Conservation (phyloP, 768 basidiomycete genomes). For the Leucocoprinus leucothites region DNA sequence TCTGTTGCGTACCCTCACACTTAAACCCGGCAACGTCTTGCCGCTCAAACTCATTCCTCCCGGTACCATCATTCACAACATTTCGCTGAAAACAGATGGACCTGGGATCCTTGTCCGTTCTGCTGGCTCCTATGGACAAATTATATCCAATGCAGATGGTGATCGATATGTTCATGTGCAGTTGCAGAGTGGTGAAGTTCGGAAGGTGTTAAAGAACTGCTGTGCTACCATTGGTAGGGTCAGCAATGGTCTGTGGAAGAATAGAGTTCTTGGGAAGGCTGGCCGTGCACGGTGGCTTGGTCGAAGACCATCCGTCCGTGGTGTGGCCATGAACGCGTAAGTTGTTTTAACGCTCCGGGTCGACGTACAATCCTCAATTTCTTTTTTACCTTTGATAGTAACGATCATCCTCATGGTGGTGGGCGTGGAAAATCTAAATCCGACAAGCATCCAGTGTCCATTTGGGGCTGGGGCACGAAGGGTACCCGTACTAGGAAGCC, state of each 20-base stretch:
- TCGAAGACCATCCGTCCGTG: constrained; percentile 78
- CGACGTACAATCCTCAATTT: not conserved
- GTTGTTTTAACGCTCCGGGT: constrained; percentile 24
- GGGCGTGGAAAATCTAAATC: constrained; percentile 98
- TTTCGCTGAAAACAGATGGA: constrained; percentile 73
- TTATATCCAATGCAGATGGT: constrained; percentile 72
- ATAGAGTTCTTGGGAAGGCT: constrained; percentile 84
- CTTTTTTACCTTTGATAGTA: constrained; percentile 34
- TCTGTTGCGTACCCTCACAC: constrained; percentile 75
- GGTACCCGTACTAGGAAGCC: constrained; percentile 92
- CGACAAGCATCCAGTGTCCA: constrained; percentile 88
- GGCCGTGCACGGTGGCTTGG: constrained; percentile 89
- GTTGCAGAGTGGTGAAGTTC: constrained; percentile 90
- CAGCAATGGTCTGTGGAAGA: constrained; percentile 89
- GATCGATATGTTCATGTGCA: constrained; percentile 79
- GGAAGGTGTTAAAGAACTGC: constrained; percentile 77
- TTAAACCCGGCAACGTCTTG: constrained; percentile 92
- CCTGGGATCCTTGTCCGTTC: constrained; percentile 83
- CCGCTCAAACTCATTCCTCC: constrained; percentile 88
- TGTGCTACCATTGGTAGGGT: constrained; percentile 90
- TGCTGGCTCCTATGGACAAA: constrained; percentile 82
- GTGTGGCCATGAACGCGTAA: constrained; percentile 96
- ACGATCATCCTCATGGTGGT: constrained; percentile 95
- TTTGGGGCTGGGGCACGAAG: constrained; percentile 92
- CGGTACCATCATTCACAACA: constrained; percentile 86